Conservation (phyloP, 768 basidiomycete species). For the Agrocybe chaxingu region DNA sequence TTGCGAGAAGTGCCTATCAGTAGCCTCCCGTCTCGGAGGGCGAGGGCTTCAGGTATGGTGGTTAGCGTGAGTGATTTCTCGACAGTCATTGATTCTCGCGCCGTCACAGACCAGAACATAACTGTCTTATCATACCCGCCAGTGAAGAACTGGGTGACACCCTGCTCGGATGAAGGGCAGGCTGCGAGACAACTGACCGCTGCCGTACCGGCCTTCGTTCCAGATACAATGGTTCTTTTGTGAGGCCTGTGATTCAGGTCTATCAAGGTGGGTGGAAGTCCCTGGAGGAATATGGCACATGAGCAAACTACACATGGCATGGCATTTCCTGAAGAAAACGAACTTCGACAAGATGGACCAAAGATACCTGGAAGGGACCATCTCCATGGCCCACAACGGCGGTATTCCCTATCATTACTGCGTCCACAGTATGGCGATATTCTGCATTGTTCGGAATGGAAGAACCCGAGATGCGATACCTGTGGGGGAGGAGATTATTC, state of each 20-base stretch:
- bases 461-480: slow-evolving; percentile 30
- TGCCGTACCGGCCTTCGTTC: slow-evolving; percentile 4
- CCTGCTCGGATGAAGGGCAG: slow-evolving; percentile 17
- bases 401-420: slow-evolving; percentile 36
- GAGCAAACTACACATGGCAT: neutral
- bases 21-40: slow-evolving; percentile 31
- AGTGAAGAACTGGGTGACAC: slow-evolving; percentile 37
- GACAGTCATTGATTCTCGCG: slow-evolving; percentile 11
- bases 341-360: slow-evolving; percentile 29
- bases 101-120: slow-evolving; percentile 36
- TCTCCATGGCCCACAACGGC: slow-evolving; percentile 41
- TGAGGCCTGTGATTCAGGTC: slow-evolving; percentile 30
- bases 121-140: slow-evolving; percentile 46
- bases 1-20: slow-evolving; percentile 31
- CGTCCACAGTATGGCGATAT: slow-evolving; percentile 44
- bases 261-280: slow-evolving; percentile 23
- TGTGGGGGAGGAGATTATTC: slow-evolving; percentile 11
- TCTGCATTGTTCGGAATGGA: slow-evolving; percentile 35
- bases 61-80: slow-evolving; percentile 15
- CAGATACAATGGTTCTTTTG: slow-evolving; percentile 3
- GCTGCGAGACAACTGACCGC: slow-evolving; percentile 41
- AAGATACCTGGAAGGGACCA: slow-evolving; percentile 40
- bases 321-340: neutral
- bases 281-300: slow-evolving; percentile 13
- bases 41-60: slow-evolving; percentile 35